A percentile compares a stretch with the other conserved stretches of the same genome.
phyloP scores from a whole-genome alignment of 1,284 basidiomycete species.

The Marasmius fiardii region DNA sequence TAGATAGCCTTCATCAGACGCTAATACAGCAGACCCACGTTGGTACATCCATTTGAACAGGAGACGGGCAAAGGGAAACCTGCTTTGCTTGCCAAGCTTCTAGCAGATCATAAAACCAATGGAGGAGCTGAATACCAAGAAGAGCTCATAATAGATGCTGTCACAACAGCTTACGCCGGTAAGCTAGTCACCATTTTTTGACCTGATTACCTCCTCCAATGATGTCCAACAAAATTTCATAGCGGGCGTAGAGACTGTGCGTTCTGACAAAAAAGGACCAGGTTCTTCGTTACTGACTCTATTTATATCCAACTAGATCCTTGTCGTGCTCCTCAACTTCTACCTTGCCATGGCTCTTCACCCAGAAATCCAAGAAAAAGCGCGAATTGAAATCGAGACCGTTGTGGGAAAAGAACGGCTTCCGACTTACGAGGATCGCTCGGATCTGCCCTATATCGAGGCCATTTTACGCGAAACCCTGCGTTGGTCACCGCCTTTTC shows the following conservation, averaged over 20 bases:
- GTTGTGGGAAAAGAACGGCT: conserved; percentile 37
- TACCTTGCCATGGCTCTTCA: conserved; percentile 39
- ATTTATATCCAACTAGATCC: conserved; percentile 25
- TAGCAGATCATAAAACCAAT: too few relatives aligned
- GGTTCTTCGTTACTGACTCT: not conserved
- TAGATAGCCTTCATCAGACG: too few relatives aligned
- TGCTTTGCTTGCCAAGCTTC: too few relatives aligned
- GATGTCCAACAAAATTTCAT: not conserved
- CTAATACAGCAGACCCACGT: too few relatives aligned
- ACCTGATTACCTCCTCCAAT: not conserved
- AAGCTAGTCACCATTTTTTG: too few relatives aligned
- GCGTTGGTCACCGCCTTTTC: conserved; percentile 19
- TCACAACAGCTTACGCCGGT: too few relatives aligned
- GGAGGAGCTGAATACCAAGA: too few relatives aligned
- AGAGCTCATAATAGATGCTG: too few relatives aligned
- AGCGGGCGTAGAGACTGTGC: not conserved
- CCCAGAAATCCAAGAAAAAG: conserved; percentile 38
- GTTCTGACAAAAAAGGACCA: not conserved
- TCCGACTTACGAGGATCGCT: conserved; percentile 41
- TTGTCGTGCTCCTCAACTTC: conserved; percentile 36
- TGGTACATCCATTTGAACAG: too few relatives aligned
- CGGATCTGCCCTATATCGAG: conserved; percentile 40
- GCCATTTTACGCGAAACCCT: conserved; percentile 42
- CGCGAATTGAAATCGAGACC: conserved; percentile 42
- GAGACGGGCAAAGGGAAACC: too few relatives aligned